Evolutionary conservation across 352 stramenopile species (phyloP).

Genomic region (Phytophthora multivora): DNA sequence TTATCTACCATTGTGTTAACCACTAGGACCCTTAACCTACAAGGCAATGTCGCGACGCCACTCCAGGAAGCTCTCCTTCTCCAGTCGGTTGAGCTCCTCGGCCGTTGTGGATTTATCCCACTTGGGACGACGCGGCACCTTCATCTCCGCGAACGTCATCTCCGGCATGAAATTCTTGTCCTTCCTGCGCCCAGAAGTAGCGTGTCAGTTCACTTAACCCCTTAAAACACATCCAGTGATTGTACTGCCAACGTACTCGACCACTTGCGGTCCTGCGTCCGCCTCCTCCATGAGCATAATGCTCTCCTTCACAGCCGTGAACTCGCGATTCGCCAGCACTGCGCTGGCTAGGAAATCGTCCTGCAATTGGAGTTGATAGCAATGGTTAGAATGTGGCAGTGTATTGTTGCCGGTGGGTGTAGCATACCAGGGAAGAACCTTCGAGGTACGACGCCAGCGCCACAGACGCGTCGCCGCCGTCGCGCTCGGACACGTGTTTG

Average conservation of each 20-base stretch:
- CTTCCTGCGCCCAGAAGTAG: slow-evolving; percentile 33
- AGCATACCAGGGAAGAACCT: slow-evolving; percentile 75
- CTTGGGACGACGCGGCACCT: slow-evolving; percentile 94
- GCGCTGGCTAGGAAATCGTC: slow-evolving; percentile 94
- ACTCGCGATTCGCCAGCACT: slow-evolving; percentile 91
- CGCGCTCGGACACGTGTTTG: slow-evolving; percentile 82
- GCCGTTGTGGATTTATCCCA: slow-evolving; percentile 96
- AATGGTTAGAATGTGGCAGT: neutral
- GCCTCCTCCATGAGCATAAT: slow-evolving; percentile 80
- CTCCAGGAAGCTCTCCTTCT: slow-evolving; percentile 98
- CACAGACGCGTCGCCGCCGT: slow-evolving; percentile 82
- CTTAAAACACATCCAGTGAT: neutral
- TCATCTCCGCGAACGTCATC: slow-evolving; percentile 95
- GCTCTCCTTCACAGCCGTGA: slow-evolving; percentile 90
- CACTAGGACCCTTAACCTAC: slow-evolving; percentile 29
- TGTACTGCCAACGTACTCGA: slow-evolving; percentile 52
- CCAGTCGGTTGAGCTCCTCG: slow-evolving; percentile 94
- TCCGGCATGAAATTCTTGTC: slow-evolving; percentile 62
- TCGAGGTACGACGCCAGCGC: slow-evolving; percentile 86
- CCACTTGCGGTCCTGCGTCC: slow-evolving; percentile 57
- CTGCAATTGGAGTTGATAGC: slow-evolving; percentile 28
- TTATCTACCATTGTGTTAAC: slow-evolving; percentile 12
- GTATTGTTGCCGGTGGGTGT: neutral
- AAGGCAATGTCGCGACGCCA: slow-evolving; percentile 97
- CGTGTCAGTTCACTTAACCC: neutral